Base-by-base conservation (phyloP, 2,329 filamentous ascomycete genomes). In the Beauveria rudraprayagi region DNA sequence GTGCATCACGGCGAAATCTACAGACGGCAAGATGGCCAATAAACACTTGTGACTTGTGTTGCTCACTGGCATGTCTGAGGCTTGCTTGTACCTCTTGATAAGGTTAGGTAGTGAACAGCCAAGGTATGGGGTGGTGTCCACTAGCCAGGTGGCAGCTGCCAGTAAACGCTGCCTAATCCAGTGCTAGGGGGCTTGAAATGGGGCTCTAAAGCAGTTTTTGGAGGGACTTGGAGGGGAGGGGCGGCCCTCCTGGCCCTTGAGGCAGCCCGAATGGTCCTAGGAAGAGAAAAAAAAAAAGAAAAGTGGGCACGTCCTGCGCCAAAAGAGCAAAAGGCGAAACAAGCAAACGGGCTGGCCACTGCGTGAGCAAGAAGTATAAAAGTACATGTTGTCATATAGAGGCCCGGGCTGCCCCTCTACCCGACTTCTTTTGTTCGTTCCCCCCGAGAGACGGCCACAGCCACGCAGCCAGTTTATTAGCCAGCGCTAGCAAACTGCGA, bases 341-440 rank as follows among this genome's bases (percentile, higher is more conserved):
- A 60, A 54, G 58, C 58, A 60, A 60, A 60, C 58, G 50, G 58
- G 57, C 57, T 60, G 50, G 57, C 57, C 57, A 54, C 41, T 37
- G 50, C 50, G 48, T 40, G 43, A 28, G 62, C 55, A 52, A 61
- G 59, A 60, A 56, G 63, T 65, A 65, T 63, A 65, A 64, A 65
- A 64, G 61, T 65, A 63, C 63, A 64, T 61, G 37, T 22, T 61
- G 46, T 60, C 63, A 62, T 60, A 62, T 63, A 63, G 60, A 60
- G 60, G 52, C 60, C 60, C 34, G 47, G 55, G 62, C 63, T 62
- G 60, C 62, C 56, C 54, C 52, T 57, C 56, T 40, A 55, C 53
- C 60, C 58, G 56, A 58, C 24, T 63, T 64, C 52, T 56, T 30
- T 51, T 52, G 22, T 43, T 57, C n/a, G 51, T 51, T 22, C 40